phyloP scores from a whole-genome alignment of 1,284 basidiomycete species.

The Fistulina hepatica region DNA sequence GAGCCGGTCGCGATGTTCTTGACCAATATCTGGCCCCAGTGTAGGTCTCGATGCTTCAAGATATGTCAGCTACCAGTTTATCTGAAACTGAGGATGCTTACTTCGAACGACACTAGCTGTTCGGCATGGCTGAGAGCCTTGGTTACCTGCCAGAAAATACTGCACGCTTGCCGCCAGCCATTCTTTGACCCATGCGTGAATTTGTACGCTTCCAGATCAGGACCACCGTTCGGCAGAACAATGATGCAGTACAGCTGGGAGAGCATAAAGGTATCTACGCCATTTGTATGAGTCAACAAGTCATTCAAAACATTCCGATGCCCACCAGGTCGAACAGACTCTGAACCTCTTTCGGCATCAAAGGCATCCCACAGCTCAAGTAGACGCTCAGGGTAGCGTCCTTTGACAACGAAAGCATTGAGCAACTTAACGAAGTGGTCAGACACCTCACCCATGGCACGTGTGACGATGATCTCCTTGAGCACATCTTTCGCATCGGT shows the following conservation, averaged over 20 bases:
- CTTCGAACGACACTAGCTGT: constrained; percentile 74
- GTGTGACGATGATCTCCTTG: constrained; percentile 82
- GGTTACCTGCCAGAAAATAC: constrained; percentile 85
- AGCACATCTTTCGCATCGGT: constrained; percentile 68
- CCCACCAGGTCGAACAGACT: constrained; percentile 79
- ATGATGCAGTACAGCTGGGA: constrained; percentile 83
- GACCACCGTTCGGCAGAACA: constrained; percentile 80
- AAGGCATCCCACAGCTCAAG: constrained; percentile 84
- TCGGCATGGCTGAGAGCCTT: constrained; percentile 74
- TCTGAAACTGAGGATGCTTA: constrained; percentile 25
- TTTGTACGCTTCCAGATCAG: constrained; percentile 76
- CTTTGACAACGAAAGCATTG: constrained; percentile 77
- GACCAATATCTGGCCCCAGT: constrained; percentile 96
- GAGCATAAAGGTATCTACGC: constrained; percentile 60
- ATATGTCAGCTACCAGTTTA: not conserved
- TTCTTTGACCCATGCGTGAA: constrained; percentile 42
- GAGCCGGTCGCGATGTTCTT: constrained; percentile 32
- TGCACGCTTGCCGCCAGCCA: constrained; percentile 80
- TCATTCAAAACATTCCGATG: constrained; percentile 5
- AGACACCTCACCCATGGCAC: constrained; percentile 62
- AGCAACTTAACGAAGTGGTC: constrained; percentile 70
- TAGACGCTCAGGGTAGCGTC: constrained; percentile 70
- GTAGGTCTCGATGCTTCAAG: constrained; percentile 85
- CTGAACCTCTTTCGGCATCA: constrained; percentile 58
- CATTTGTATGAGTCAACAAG: constrained; percentile 1